Conservation (phyloP, 352 stramenopile genomes). For the Globisporangium cederbergense region DNA sequence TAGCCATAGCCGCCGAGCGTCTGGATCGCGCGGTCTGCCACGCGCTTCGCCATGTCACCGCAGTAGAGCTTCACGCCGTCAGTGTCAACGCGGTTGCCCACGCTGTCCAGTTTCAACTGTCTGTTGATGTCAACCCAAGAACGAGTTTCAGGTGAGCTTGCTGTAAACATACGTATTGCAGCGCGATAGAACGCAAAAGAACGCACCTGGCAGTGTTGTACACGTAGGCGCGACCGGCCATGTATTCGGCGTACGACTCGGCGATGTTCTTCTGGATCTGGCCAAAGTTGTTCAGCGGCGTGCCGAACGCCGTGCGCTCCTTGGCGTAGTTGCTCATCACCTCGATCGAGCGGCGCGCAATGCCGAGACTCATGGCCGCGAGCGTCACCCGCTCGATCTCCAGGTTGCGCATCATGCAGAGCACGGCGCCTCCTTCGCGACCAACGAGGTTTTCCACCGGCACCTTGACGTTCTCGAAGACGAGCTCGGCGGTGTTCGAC, state of each 20-base stretch:
- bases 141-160: background rate
- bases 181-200: background rate
- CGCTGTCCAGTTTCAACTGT: conserved; percentile 91
- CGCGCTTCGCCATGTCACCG: conserved; percentile 95
- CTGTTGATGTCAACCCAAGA: conserved; percentile 31
- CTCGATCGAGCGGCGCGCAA: conserved; percentile 95
- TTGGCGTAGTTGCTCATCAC: conserved; percentile 96
- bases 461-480: conserved; percentile 97
- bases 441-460: conserved; percentile 92
- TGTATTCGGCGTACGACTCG: conserved; percentile 98
- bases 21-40: conserved; percentile 97
- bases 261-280: conserved; percentile 97
- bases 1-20: conserved; percentile 98
- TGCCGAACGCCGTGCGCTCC: conserved; percentile 94
- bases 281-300: conserved; percentile 87
- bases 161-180: background rate
- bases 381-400: conserved; percentile 98
- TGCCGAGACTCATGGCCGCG: conserved; percentile 95
- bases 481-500: conserved; percentile 97
- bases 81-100: conserved; percentile 96
- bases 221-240: conserved; percentile 95
- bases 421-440: conserved; percentile 62
- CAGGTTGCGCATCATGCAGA: conserved; percentile 96
- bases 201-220: conserved; percentile 92
- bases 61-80: conserved; percentile 99